Evolutionary conservation across 2,329 filamentous ascomycete species (phyloP).

Genomic region (Decorospora gaudefroyi): DNA sequence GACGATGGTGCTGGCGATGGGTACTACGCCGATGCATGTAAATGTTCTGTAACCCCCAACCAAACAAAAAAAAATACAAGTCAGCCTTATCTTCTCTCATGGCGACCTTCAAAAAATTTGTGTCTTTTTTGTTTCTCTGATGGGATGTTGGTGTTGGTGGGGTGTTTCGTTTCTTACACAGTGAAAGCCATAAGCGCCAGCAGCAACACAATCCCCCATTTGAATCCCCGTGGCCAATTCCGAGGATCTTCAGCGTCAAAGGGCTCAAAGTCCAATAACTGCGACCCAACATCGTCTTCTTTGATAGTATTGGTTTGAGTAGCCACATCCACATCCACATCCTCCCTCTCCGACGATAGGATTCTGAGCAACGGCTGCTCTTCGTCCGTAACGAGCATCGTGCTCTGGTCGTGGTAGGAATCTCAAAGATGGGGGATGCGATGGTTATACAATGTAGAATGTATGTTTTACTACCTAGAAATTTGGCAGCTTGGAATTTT

Average conservation of each 20-base stretch:
- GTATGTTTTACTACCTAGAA: too few relatives aligned
- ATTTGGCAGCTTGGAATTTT: too few relatives aligned
- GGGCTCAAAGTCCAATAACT: constrained; percentile 37
- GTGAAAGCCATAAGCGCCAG: constrained; percentile 44
- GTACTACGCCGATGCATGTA: constrained; percentile 47
- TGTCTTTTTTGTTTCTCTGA: too few relatives aligned
- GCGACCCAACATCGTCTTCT: constrained; percentile 21
- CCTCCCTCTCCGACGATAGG: too few relatives aligned
- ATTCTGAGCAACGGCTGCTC: constrained; percentile 39
- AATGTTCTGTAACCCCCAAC: constrained; percentile 44
- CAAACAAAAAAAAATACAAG: too few relatives aligned
- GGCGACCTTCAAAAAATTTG: neutral
- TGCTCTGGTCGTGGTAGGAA: too few relatives aligned
- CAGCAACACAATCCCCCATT: constrained; percentile 41
- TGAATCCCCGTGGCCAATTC: constrained; percentile 39
- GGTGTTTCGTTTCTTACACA: too few relatives aligned
- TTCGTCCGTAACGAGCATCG: constrained; percentile 33
- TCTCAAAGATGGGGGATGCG: too few relatives aligned
- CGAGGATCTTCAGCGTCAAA: constrained; percentile 38
- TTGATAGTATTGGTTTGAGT: constrained; percentile 25
- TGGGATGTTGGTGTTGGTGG: too few relatives aligned
- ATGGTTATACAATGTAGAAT: too few relatives aligned
- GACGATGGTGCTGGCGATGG: constrained; percentile 40
- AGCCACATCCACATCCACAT: too few relatives aligned
- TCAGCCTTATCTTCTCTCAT: neutral